Evolutionary conservation across 2,329 filamentous ascomycete species (phyloP).

Genomic region (Ceratocystis ficicola): DNA sequence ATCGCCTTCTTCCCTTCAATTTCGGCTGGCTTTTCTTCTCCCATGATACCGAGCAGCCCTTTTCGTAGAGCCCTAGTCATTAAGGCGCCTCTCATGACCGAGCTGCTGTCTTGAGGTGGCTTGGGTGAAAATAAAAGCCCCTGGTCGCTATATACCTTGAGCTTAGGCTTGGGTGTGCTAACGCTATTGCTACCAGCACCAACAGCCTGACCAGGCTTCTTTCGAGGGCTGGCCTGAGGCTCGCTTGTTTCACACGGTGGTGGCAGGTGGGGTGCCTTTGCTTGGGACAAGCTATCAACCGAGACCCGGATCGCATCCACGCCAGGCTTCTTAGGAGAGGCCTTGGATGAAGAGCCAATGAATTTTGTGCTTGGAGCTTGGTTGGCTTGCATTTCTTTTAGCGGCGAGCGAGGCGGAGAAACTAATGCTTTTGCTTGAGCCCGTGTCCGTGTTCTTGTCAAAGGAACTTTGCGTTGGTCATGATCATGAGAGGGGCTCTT

Average conservation of each 20-base stretch:
- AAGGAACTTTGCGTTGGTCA: neutral
- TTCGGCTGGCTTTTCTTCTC: neutral
- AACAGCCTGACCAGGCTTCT: neutral
- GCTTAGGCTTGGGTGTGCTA: neutral
- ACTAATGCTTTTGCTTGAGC: neutral
- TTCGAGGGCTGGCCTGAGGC: neutral
- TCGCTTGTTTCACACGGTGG: neutral
- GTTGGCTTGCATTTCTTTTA: neutral
- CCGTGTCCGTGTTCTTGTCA: neutral
- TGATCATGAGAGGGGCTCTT: neutral
- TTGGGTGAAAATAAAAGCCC: neutral
- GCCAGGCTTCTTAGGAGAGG: neutral
- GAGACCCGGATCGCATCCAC: neutral
- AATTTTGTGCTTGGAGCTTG: neutral
- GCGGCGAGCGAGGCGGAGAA: neutral
- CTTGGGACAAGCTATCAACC: neutral
- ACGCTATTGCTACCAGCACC: neutral
- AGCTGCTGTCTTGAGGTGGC: neutral
- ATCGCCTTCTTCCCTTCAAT: neutral
- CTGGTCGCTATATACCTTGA: neutral
- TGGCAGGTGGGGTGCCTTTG: neutral
- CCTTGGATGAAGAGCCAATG: neutral
- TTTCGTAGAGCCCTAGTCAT: neutral
- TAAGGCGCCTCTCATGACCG: slow-evolving; percentile 2
- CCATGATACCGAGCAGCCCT: neutral